Base-by-base conservation (phyloP, 352 stramenopile species). In the Phytopythium chamaehyphon region DNA sequence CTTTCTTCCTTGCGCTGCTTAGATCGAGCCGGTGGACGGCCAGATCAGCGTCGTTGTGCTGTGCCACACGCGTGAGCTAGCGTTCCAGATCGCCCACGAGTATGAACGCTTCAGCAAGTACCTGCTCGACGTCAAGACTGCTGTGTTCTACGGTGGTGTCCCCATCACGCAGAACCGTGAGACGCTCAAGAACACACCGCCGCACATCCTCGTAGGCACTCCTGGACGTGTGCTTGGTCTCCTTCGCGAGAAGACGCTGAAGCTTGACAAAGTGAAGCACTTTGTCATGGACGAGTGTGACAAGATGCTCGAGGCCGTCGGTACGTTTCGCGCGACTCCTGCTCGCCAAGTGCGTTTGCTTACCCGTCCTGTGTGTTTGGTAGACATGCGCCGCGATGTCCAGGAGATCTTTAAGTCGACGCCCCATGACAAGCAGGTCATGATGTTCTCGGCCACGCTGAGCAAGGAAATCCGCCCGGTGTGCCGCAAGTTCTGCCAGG, bases 281-380 rank as follows among this genome's bases (percentile, higher is more conserved):
- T 99, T 99, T 71, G 97, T 99, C 36, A 93, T 99, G 73, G 98
- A 99, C 71, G 98, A 99, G 76, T 99, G 97, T 80, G 98, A 99
- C 87, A 97, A 98, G 69, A 97, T 99, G 59, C 87, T 99, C 45
- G 97, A 99, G 57, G 95, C 93, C 22, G 90, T 99, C 54, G 85
- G 83, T 95, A 69, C 43, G 82, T 75, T 8, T 56, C 3, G 11
- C 16, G 18, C 16, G 18, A 43, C 37, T 21, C 44, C 63, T 12
- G 16, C 6, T 39, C 19, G 15, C 10, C 35, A 50, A 33, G 9
- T 33, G 28, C 28, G 9, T 5, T 5, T 33, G 28, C 36, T 28
- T 21, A 38, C 9, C 33, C 15, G 43, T 39, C 8, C 3, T 8
- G 19, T 10, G 39, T 9, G 16, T 28, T 12, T 19, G 21, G 16